These are phyloP conservation scores for Sarocladium brachiariae DNA, from an alignment of 2,329 filamentous ascomycete species.

Conservation along the genomic window DNA sequence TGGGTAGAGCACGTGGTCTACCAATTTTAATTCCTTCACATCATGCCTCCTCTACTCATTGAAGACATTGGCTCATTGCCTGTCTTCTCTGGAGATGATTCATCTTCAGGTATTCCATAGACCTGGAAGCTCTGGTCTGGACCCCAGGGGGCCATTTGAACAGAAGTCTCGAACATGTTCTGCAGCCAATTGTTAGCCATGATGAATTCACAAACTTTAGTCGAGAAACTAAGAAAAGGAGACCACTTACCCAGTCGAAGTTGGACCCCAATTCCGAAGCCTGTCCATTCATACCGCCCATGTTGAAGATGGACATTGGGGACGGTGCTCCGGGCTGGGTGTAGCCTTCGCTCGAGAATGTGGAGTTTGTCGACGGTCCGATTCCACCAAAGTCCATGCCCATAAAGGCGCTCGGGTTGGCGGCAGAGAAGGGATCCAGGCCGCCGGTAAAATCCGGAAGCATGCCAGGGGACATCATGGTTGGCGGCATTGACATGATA, in stretches of 20 bases:
- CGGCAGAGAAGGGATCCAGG: slow-evolving; percentile 26
- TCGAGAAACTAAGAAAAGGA: no score
- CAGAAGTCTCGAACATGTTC: slow-evolving; percentile 51
- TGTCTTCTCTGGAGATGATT: slow-evolving; percentile 21
- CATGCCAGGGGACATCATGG: slow-evolving; percentile 17
- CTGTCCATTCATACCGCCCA: slow-evolving; percentile 22
- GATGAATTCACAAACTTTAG: no score
- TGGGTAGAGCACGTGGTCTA: no score
- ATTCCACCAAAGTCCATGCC: slow-evolving; percentile 35
- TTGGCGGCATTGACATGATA: slow-evolving; percentile 10
- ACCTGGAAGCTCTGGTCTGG: slow-evolving; percentile 46
- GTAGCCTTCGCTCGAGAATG: slow-evolving; percentile 4
- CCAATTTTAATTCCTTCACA: background rate
- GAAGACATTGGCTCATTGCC: slow-evolving; percentile 11
- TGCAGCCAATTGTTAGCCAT: no score
- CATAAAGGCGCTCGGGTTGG: slow-evolving; percentile 34
- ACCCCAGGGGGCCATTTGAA: slow-evolving; percentile 46
- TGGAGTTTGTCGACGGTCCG: slow-evolving; percentile 18
- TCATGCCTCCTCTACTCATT: background rate
- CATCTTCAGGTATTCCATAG: slow-evolving; percentile 29
- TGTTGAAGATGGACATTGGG: slow-evolving; percentile 47
- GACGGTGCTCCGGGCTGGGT: slow-evolving; percentile 25
- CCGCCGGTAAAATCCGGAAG: slow-evolving; percentile 19
- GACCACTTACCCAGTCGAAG: slow-evolving; percentile 56
- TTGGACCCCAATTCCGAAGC: slow-evolving; percentile 37